phyloP scores from a whole-genome alignment of 228 moss, liverwort and hornwort species.

The Sphagnum fallax region DNA sequence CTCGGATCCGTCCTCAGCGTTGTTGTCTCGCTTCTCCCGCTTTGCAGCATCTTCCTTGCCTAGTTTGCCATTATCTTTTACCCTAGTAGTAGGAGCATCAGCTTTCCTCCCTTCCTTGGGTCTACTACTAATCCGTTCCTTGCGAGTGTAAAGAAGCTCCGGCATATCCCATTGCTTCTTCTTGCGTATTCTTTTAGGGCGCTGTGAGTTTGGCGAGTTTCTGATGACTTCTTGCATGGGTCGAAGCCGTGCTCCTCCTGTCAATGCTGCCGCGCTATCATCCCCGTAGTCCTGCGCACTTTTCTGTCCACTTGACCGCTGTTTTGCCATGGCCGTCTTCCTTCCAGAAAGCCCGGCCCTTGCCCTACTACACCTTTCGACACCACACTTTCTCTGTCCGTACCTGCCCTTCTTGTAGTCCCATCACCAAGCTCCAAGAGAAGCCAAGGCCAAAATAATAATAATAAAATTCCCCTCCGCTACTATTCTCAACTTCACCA shows the following conservation, averaged over 20 bases:
- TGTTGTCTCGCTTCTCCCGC: constrained; percentile 21
- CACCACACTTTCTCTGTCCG: too few relatives aligned
- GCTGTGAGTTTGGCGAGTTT: constrained; percentile 29
- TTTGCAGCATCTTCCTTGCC: constrained; percentile 29
- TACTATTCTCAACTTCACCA: neutral
- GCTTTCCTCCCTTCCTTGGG: too few relatives aligned
- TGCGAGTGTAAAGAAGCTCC: too few relatives aligned
- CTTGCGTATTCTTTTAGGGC: neutral
- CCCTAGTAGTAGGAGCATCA: constrained; percentile 1
- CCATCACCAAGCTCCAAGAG: neutral
- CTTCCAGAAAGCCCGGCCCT: neutral
- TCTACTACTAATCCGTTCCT: too few relatives aligned
- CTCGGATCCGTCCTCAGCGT: constrained; percentile 27
- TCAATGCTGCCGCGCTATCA: constrained; percentile 17
- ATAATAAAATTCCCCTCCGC: neutral
- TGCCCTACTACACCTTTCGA: neutral
- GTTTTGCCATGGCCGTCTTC: constrained; percentile 25
- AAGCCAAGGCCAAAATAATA: neutral
- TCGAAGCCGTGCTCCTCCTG: constrained; percentile 24
- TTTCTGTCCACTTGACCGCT: constrained; percentile 24
- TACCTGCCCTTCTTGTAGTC: neutral
- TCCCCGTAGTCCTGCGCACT: constrained; percentile 28
- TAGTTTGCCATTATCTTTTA: constrained; percentile 10
- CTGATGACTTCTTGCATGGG: constrained; percentile 43
- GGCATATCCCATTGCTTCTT: constrained; percentile 23